Conservation (phyloP, 148 eudicot genomes). For the Rhododendron williamsianum region DNA sequence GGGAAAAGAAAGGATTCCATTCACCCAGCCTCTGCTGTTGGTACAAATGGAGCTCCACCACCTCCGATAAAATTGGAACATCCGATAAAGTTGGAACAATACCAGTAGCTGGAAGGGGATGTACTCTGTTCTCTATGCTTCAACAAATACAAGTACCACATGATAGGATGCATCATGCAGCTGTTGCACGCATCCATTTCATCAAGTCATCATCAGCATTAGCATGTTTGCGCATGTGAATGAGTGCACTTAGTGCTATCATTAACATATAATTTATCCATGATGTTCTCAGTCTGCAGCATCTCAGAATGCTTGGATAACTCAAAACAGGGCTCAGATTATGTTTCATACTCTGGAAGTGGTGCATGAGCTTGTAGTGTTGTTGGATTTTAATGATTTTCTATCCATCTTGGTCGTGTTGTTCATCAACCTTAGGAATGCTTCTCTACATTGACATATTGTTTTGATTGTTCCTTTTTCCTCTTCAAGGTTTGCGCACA, state of each 20-base stretch:
- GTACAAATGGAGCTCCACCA: constrained; percentile 56
- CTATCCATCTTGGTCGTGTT: neutral
- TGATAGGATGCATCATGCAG: constrained; percentile 96
- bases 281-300: constrained; percentile 37
- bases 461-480: neutral
- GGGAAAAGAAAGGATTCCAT: constrained; percentile 79
- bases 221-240: constrained; percentile 51
- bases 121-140: constrained; percentile 73
- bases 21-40: constrained; percentile 33
- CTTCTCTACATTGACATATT: neutral
- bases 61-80: constrained; percentile 21
- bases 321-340: constrained; percentile 12
- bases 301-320: constrained; percentile 24
- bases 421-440: neutral
- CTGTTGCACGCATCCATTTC: constrained; percentile 77
- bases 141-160: constrained; percentile 37
- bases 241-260: constrained; percentile 50
- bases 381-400: constrained; percentile 15
- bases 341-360: constrained; percentile 21
- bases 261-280: constrained; percentile 31
- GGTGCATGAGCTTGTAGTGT: constrained; percentile 41
- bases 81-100: constrained; percentile 20
- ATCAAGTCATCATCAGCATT: constrained; percentile 48
- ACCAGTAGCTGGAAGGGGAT: constrained; percentile 93
- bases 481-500: neutral